A percentile compares a stretch with the other conserved stretches of the same genome.
phyloP scores from a whole-genome alignment of 202 grass and related monocot species.

The Schoenoplectus triqueter region DNA sequence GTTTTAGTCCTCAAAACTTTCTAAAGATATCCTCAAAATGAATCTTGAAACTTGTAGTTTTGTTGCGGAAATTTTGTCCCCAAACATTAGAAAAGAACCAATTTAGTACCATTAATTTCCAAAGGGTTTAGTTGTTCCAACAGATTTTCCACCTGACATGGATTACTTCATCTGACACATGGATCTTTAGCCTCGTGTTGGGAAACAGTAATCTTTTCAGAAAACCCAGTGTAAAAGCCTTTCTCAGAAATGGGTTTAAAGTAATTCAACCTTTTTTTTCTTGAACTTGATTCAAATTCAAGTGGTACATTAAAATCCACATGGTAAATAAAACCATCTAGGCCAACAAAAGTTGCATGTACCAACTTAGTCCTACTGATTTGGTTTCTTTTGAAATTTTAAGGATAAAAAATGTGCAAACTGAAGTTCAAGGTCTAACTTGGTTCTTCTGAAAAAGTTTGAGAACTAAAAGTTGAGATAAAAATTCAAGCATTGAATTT shows the following conservation, averaged over 20 bases:
- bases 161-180: background rate
- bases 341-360: background rate
- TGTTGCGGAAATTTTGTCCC: background rate
- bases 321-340: background rate
- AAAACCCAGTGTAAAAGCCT: background rate
- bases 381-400: background rate
- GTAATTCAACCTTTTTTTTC: background rate
- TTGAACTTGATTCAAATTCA: background rate
- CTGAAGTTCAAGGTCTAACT: background rate
- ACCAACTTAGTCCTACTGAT: background rate
- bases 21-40: background rate
- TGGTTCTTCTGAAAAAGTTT: background rate
- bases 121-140: background rate
- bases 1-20: background rate
- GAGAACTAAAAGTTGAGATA: background rate
- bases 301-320: background rate
- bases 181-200: background rate
- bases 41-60: background rate
- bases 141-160: background rate
- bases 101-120: background rate
- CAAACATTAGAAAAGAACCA: background rate
- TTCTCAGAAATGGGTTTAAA: background rate
- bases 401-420: background rate
- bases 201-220: background rate
- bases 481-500: too few relatives aligned